Percentiles rank a stretch among this genome's conserved stretches.
Conservation (phyloP, 2,329 filamentous ascomycete genomes). For the Penicillium nordicum region DNA sequence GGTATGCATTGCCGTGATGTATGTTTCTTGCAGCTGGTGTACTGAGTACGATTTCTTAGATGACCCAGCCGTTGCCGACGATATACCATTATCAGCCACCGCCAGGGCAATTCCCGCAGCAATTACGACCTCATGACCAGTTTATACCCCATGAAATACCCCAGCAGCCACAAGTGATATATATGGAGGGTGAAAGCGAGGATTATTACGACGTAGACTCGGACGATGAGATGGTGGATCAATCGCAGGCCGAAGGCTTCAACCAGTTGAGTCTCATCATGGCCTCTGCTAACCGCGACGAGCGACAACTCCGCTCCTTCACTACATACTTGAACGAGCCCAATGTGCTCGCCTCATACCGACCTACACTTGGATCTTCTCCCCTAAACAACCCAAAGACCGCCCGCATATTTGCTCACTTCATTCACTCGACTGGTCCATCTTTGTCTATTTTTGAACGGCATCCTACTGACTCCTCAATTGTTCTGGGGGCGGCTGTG, state of each 20-base stretch:
- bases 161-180: slow-evolving; percentile 23
- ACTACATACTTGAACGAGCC: slow-evolving; percentile 48
- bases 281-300: slow-evolving; percentile 43
- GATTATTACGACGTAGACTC: slow-evolving; percentile 62
- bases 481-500: slow-evolving; percentile 62
- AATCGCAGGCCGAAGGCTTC: slow-evolving; percentile 33
- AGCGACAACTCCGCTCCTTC: slow-evolving; percentile 49
- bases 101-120: slow-evolving; percentile 1
- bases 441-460: slow-evolving; percentile 85
- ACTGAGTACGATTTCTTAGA: neutral
- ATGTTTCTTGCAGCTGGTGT: neutral
- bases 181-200: slow-evolving; percentile 56
- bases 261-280: slow-evolving; percentile 45
- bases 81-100: slow-evolving; percentile 15
- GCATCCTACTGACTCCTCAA: slow-evolving; percentile 68
- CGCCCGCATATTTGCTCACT: slow-evolving; percentile 83
- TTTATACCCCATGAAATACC: slow-evolving; percentile 13
- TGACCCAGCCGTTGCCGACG: neutral
- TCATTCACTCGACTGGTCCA: slow-evolving; percentile 82
- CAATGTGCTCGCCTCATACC: slow-evolving; percentile 60
- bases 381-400: slow-evolving; percentile 79
- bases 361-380: slow-evolving; percentile 61
- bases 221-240: slow-evolving; percentile 55
- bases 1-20: neutral
- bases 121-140: slow-evolving; percentile 6